Evolutionary conservation across 139 green algal species (phyloP), one percentile per base, ranked within the genome.

Genomic region (Coelastrella sp.): DNA sequence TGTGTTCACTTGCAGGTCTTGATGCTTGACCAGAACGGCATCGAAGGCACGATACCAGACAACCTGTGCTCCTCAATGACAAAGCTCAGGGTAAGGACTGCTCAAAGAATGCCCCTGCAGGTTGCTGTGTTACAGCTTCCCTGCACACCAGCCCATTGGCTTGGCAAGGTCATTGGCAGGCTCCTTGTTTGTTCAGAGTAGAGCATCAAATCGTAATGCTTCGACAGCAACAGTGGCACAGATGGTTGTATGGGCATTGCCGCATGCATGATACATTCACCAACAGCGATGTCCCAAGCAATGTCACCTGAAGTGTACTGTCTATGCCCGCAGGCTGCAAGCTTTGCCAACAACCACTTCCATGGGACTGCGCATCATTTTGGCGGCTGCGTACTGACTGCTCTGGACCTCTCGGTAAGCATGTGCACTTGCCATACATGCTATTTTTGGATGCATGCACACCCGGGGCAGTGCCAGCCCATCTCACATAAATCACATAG

Each of bases 351-450:
- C 68, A 88, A 88, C 57, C 10, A 23, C 4, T 64, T 88, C 7
- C 20, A 11, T 17, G 83, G 83, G 14, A 19, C 66, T 10, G 68
- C 56, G 2, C 19, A 17, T 5, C 66, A 80, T n/a, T 80, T 88
- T 71, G 83, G 68, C 66, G 59, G 80, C 8, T 88, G 83, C 56
- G 4, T 13, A 32, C 68, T 88, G 8, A 68, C 54, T 5, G 68
- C 83, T n/a, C 68, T 88, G 16, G 83, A 88, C 68, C 60, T 88
- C 16, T 80, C 68, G 16, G 78, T 84, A 60, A 82, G 76, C 54
- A 20, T 20, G 7, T 16, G 6, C 22, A n/a, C 2, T 13, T 60
- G 76, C 76, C 76, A 61, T 71, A 19, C 61, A 13, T 13, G 10
- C 61, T 71, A 71, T 13, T 71, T 19, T 13, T 71, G 61, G 8